Conservation (phyloP, 148 eudicot genomes). For the Chenopodium formosanum region DNA sequence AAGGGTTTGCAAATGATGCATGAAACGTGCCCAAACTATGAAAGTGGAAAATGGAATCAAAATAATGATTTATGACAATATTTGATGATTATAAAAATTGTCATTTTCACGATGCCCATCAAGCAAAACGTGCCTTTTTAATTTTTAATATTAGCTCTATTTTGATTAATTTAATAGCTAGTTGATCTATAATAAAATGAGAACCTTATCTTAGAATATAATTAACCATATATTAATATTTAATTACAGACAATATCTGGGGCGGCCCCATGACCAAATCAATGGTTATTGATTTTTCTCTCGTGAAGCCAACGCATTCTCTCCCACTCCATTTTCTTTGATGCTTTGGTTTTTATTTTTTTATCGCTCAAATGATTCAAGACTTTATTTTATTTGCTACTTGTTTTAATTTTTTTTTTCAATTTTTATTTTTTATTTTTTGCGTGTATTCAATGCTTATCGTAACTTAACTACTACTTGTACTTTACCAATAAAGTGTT, state of each 20-base stretch:
- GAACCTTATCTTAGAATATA: constrained; percentile 9
- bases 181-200: not conserved
- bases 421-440: not conserved
- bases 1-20: constrained; percentile 5
- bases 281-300: constrained; percentile 14
- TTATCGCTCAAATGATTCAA: not conserved
- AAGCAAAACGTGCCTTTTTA: constrained; percentile 26
- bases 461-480: too few relatives aligned
- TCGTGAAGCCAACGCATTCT: constrained; percentile 24
- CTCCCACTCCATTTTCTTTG: not conserved
- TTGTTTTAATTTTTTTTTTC: too few relatives aligned
- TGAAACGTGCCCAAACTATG: constrained; percentile 1
- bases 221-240: not conserved
- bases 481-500: too few relatives aligned
- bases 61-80: not conserved
- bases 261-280: constrained; percentile 5
- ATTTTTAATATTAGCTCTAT: not conserved
- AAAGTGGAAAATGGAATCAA: not conserved
- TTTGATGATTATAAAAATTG: not conserved
- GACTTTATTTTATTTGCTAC: not conserved
- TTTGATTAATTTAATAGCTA: not conserved
- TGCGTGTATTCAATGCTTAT: not conserved
- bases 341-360: not conserved
- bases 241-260: constrained; percentile 15
- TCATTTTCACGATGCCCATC: constrained; percentile 19